These are phyloP conservation scores for Leccinum arenicola DNA, from an alignment of 768 basidiomycete species.

Conservation along the genomic window DNA sequence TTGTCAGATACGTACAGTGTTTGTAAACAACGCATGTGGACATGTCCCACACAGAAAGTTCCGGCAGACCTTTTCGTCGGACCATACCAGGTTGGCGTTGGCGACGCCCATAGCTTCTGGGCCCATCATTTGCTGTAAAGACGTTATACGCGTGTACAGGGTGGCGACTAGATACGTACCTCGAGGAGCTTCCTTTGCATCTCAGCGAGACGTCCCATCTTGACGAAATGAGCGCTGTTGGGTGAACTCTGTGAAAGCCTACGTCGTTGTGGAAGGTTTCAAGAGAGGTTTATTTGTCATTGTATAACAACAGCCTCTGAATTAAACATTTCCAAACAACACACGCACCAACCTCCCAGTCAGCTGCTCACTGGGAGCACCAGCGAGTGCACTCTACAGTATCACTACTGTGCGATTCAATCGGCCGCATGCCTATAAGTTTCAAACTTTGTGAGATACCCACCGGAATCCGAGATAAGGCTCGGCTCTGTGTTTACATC, in stretches of 20 bases:
- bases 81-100: slow-evolving; percentile 89
- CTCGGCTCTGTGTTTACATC: slow-evolving; percentile 1
- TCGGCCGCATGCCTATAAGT: background rate
- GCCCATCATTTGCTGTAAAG: slow-evolving; percentile 97
- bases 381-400: background rate
- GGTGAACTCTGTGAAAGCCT: background rate
- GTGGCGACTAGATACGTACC: slow-evolving; percentile 41
- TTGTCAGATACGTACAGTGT: slow-evolving; percentile 69
- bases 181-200: slow-evolving; percentile 93
- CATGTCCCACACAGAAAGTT: slow-evolving; percentile 99
- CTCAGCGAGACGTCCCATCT: slow-evolving; percentile 93
- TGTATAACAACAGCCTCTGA: slow-evolving; percentile 26
- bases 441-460: slow-evolving; percentile 2
- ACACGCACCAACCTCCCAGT: background rate
- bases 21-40: slow-evolving; percentile 95
- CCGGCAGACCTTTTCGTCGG: slow-evolving; percentile 95
- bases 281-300: slow-evolving; percentile 25
- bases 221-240: slow-evolving; percentile 22
- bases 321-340: slow-evolving; percentile 28
- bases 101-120: slow-evolving; percentile 98
- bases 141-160: slow-evolving; percentile 2
- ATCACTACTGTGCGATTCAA: background rate
- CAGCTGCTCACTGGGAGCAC: too few relatives aligned
- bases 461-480: slow-evolving; percentile 18
- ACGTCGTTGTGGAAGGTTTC: slow-evolving; percentile 7